Conservation (phyloP, 2,329 filamentous ascomycete species). For the Paecilomyces fulvus region DNA sequence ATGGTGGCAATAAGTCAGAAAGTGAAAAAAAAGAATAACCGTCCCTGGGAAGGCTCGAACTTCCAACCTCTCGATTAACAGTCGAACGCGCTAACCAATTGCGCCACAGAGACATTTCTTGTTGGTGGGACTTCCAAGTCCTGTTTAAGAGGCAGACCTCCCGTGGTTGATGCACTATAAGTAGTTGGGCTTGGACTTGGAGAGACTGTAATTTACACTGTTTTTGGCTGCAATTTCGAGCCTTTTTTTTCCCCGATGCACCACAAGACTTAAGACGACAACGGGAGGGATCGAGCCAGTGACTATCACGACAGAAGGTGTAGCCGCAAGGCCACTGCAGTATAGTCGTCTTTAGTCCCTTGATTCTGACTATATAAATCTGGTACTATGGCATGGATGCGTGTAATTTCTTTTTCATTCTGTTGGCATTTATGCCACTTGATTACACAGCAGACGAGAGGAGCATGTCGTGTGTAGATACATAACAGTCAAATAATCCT, state of each 20-base stretch:
- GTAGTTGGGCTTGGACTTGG: too few species aligned
- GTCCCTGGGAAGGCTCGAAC: conserved; percentile 35
- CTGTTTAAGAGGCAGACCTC: too few species aligned
- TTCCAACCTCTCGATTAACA: conserved; percentile 24
- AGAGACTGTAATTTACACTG: too few species aligned
- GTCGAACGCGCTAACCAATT: neutral
- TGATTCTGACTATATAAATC: neutral
- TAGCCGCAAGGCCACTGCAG: conserved; percentile 10
- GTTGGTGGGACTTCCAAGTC: too few species aligned
- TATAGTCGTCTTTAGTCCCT: neutral
- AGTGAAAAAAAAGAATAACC: too few species aligned
- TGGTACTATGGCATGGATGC: neutral
- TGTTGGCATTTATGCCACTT: too few species aligned
- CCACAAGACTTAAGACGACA: too few species aligned
- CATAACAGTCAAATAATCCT: neutral
- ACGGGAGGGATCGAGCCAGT: conserved; percentile 35
- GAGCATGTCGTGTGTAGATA: neutral
- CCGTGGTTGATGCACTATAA: too few species aligned
- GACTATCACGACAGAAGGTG: conserved; percentile 27
- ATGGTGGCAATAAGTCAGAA: too few species aligned
- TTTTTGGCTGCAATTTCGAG: too few species aligned
- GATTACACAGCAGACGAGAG: neutral
- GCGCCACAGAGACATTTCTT: neutral
- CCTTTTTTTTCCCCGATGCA: too few species aligned
- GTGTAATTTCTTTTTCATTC: neutral